Conservation (phyloP, 2,329 filamentous ascomycete genomes). For the Myriosclerotinia duriaeana region DNA sequence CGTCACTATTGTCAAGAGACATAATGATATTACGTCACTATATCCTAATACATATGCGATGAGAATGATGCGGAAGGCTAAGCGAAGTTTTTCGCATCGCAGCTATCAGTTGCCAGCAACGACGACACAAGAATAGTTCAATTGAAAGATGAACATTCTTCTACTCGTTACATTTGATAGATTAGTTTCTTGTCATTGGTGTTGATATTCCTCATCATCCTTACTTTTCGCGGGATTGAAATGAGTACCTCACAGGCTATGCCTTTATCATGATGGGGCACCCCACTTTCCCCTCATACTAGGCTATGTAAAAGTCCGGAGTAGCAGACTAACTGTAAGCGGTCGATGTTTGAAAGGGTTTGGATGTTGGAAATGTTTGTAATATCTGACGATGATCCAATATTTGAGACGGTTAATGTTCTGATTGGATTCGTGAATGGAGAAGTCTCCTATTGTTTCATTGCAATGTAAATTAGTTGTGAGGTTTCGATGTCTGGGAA, state of each 20-base stretch:
- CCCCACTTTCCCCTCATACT: background rate
- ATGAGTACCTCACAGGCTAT: background rate
- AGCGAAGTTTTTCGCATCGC: background rate
- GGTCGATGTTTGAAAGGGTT: too few species aligned
- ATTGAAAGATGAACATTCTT: background rate
- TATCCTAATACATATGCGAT: background rate
- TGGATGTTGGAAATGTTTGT: too few species aligned
- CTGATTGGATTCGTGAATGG: too few species aligned
- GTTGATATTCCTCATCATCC: background rate
- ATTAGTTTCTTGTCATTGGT: background rate
- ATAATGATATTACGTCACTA: background rate
- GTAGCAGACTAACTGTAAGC: too few species aligned
- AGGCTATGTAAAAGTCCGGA: too few species aligned
- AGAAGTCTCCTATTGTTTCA: too few species aligned
- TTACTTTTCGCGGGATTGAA: background rate
- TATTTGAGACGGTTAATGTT: too few species aligned
- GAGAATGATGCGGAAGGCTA: background rate
- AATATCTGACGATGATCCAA: too few species aligned
- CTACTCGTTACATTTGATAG: background rate
- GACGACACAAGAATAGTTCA: background rate
- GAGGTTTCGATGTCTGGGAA: too few species aligned
- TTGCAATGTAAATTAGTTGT: too few species aligned
- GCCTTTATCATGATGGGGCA: background rate
- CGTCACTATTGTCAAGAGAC: background rate
- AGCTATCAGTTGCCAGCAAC: background rate